phyloP scores from a whole-genome alignment of 2,329 filamentous ascomycete species.

The Arthrinium phaeospermum region DNA sequence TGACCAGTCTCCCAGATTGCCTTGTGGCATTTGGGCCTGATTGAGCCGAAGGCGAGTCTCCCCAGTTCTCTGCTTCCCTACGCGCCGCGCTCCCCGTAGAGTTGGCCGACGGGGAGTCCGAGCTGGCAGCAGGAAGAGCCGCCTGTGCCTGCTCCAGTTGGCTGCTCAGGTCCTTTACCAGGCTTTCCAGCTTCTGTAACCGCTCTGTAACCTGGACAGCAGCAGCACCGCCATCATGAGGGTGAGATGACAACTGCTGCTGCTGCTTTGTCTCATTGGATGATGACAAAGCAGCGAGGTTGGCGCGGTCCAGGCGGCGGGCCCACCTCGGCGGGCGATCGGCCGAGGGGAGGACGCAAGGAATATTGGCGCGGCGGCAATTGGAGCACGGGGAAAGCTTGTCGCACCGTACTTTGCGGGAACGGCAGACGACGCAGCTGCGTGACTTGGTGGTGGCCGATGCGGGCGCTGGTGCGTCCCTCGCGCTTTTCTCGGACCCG shows the following conservation, averaged over 20 bases:
- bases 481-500: constrained; percentile 32
- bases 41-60: constrained; percentile 23
- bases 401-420: constrained; percentile 63
- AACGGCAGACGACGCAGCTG: constrained; percentile 55
- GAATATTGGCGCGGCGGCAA: constrained; percentile 58
- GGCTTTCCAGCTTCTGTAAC: constrained; percentile 52
- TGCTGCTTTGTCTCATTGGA: background rate
- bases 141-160: constrained; percentile 52
- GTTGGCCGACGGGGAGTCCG: background rate
- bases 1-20: constrained; percentile 54
- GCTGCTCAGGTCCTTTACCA: constrained; percentile 56
- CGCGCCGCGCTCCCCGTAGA: constrained; percentile 35
- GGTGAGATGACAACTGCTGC: too few species aligned
- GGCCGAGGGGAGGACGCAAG: constrained; percentile 55
- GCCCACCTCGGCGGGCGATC: constrained; percentile 61
- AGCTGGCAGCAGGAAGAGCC: constrained; percentile 24
- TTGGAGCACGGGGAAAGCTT: constrained; percentile 62
- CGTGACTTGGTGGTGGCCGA: constrained; percentile 29
- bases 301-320: constrained; percentile 52
- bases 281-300: constrained; percentile 29
- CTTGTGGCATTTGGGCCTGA: constrained; percentile 29
- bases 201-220: constrained; percentile 52
- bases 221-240: constrained; percentile 38
- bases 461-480: background rate
- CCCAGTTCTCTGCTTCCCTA: constrained; percentile 33